Evolutionary conservation across 352 stramenopile genomes (phyloP).

Genomic region (Phytophthora ohioensis): DNA sequence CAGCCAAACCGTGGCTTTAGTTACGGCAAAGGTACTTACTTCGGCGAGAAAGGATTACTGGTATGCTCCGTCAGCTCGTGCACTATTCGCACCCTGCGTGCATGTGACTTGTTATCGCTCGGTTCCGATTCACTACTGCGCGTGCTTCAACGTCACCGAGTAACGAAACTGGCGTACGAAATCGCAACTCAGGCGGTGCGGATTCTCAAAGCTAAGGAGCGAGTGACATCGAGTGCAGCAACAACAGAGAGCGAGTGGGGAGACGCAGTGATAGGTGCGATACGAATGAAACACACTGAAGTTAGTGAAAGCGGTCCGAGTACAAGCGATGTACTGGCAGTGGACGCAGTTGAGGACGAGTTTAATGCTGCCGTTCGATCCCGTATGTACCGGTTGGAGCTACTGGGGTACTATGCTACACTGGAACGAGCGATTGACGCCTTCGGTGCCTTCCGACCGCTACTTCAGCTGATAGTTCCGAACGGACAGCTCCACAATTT

Average conservation of each 20-base stretch:
- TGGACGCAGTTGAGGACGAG: slow-evolving; percentile 2
- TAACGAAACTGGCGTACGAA: slow-evolving; percentile 52
- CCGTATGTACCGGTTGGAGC: slow-evolving; percentile 36
- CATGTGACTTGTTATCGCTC: slow-evolving; percentile 69
- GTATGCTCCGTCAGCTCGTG: slow-evolving; percentile 58
- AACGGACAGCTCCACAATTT: slow-evolving; percentile 53
- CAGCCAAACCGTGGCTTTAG: slow-evolving; percentile 33
- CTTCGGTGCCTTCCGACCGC: slow-evolving; percentile 46
- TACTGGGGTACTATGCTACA: slow-evolving; percentile 40
- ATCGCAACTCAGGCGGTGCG: slow-evolving; percentile 44
- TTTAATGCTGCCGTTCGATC: slow-evolving; percentile 4
- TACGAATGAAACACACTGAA: slow-evolving; percentile 43
- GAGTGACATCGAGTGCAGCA: slow-evolving; percentile 13
- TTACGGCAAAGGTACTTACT: slow-evolving; percentile 65
- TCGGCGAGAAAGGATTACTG: slow-evolving; percentile 66
- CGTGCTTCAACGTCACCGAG: slow-evolving; percentile 52
- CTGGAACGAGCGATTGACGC: slow-evolving; percentile 43
- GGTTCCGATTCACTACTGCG: slow-evolving; percentile 48
- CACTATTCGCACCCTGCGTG: slow-evolving; percentile 58
- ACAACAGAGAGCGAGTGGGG: slow-evolving; percentile 60
- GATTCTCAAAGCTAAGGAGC: slow-evolving; percentile 24
- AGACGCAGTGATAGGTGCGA: slow-evolving; percentile 36
- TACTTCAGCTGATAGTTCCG: slow-evolving; percentile 64
- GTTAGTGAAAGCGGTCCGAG: slow-evolving; percentile 8
- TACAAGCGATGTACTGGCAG: not conserved